A percentile compares a stretch with the other conserved stretches of the same genome.
phyloP scores from a whole-genome alignment of 2,329 filamentous ascomycete genomes.

The Sporothrix sp. region DNA sequence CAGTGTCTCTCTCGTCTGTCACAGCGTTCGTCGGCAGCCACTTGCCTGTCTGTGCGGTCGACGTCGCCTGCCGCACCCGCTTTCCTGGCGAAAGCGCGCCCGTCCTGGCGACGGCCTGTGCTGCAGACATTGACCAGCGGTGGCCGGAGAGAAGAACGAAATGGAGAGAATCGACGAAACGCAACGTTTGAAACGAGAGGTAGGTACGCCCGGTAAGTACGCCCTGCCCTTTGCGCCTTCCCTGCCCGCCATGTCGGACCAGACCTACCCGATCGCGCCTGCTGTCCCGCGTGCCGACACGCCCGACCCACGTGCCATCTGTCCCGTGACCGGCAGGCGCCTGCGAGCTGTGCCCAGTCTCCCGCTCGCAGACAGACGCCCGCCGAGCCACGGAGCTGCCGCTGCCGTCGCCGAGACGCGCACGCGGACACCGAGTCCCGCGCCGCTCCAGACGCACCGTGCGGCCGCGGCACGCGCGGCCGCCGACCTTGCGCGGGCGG shows the following conservation, averaged over 20 bases:
- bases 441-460: too few species aligned
- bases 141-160: background rate
- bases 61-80: background rate
- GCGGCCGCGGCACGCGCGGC: too few species aligned
- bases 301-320: too few species aligned
- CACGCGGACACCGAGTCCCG: too few species aligned
- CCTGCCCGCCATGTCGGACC: background rate
- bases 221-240: background rate
- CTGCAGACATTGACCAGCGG: too few species aligned
- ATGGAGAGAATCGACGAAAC: background rate
- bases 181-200: background rate
- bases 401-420: background rate
- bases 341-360: too few species aligned
- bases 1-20: background rate
- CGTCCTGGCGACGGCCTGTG: background rate
- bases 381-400: too few species aligned
- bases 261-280: too few species aligned
- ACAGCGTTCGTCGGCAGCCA: background rate
- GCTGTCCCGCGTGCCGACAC: too few species aligned
- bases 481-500: too few species aligned
- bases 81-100: background rate
- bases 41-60: background rate
- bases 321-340: too few species aligned
- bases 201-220: background rate
- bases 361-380: too few species aligned